Percentiles rank a stretch among this genome's conserved stretches.
Evolutionary conservation across 352 stramenopile genomes (phyloP).

Genomic region (Aphanomyces invadans): DNA sequence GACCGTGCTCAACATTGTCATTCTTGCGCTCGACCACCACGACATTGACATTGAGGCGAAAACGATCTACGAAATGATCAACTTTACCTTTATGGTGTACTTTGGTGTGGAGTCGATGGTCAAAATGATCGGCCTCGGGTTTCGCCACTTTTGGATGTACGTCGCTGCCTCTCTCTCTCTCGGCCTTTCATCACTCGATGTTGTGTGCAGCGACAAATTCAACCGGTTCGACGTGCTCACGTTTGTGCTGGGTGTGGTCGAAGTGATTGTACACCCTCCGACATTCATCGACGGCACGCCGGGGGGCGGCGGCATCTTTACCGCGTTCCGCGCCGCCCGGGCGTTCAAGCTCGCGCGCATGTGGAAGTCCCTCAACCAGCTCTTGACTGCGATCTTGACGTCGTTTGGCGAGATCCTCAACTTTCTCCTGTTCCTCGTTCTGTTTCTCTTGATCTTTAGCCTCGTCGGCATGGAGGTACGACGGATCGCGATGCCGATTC

Average conservation of each 20-base stretch:
- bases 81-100: constrained; percentile 45
- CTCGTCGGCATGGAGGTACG: constrained; percentile 71
- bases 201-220: constrained; percentile 23
- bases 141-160: constrained; percentile 6
- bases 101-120: constrained; percentile 51
- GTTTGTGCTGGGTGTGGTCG: constrained; percentile 28
- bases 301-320: constrained; percentile 32
- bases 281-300: constrained; percentile 22
- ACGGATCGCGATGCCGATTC: too few relatives aligned
- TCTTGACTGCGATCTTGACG: constrained; percentile 85
- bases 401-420: constrained; percentile 87
- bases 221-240: constrained; percentile 31
- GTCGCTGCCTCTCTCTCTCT: not conserved
- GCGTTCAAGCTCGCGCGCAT: constrained; percentile 70
- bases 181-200: not conserved
- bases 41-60: constrained; percentile 38
- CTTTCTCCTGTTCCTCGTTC: constrained; percentile 86
- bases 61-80: constrained; percentile 46
- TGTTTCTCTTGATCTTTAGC: constrained; percentile 92
- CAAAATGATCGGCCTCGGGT: constrained; percentile 69
- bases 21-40: constrained; percentile 77
- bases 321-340: constrained; percentile 49
- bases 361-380: constrained; percentile 87
- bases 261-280: constrained; percentile 18
- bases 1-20: constrained; percentile 81